Percentiles rank a stretch among this genome's conserved stretches.
Conservation (phyloP, 495 filamentous ascomycete genomes). For the Alectoria sarmentosa region DNA sequence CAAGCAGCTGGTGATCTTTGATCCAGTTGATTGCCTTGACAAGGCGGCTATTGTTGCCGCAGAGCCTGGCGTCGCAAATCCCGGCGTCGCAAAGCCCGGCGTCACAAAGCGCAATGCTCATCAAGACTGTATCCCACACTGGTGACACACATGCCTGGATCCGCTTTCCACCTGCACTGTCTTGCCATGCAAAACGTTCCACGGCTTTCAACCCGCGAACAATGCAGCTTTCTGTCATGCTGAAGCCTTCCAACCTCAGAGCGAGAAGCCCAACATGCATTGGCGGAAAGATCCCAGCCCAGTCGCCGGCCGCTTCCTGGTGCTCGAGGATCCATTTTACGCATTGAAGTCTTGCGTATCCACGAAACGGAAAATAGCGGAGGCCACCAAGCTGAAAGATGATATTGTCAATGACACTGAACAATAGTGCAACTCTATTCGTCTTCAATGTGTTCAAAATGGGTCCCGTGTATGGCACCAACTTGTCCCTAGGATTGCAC, state of each 20-base stretch:
- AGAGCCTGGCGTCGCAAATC: conserved; percentile 24
- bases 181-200: conserved; percentile 29
- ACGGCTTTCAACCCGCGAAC: conserved; percentile 25
- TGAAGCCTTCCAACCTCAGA: conserved; percentile 31
- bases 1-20: conserved; percentile 27
- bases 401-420: conserved; percentile 27
- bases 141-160: conserved; percentile 27
- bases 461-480: conserved; percentile 25
- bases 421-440: conserved; percentile 26
- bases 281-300: conserved; percentile 31
- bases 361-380: conserved; percentile 19
- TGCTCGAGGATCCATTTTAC: conserved; percentile 31
- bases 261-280: conserved; percentile 30
- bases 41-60: conserved; percentile 5
- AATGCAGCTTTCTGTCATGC: conserved; percentile 17
- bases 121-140: conserved; percentile 36
- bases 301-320: conserved; percentile 31
- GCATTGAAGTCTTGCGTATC: conserved; percentile 21
- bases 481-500: conserved; percentile 29
- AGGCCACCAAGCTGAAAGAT: conserved; percentile 26
- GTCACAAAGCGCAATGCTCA: conserved; percentile 30
- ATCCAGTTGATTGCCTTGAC: conserved; percentile 27
- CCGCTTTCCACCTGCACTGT: conserved; percentile 19
- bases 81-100: conserved; percentile 13
- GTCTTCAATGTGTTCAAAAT: conserved; percentile 17